Conservation (phyloP, 2,329 filamentous ascomycete species). For the Alternaria gansuensis region DNA sequence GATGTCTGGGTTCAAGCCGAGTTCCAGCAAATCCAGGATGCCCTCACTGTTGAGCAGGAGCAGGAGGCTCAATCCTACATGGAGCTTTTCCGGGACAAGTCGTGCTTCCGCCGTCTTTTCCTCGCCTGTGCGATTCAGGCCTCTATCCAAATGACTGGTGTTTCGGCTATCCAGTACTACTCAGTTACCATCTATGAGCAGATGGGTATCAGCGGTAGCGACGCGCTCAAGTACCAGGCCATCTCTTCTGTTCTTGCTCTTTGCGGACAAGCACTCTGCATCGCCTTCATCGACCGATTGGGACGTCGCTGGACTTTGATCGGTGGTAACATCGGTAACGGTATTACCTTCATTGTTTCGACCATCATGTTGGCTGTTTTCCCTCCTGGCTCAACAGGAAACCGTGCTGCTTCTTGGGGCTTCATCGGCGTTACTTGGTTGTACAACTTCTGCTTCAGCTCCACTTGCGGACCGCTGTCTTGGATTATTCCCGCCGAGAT, state of each 20-base stretch:
- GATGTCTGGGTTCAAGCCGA: conserved; percentile 78
- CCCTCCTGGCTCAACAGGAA: conserved; percentile 65
- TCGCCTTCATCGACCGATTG: conserved; percentile 72
- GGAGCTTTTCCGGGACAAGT: conserved; percentile 72
- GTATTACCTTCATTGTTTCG: conserved; percentile 76
- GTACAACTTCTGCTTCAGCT: conserved; percentile 80
- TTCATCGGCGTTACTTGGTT: conserved; percentile 82
- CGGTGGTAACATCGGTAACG: conserved; percentile 73
- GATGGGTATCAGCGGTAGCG: conserved; percentile 71
- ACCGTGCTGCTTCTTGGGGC: conserved; percentile 69
- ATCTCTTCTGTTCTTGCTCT: conserved; percentile 77
- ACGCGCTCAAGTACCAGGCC: conserved; percentile 77
- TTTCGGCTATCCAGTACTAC: conserved; percentile 73
- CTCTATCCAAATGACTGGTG: conserved; percentile 77
- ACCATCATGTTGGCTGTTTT: conserved; percentile 66
- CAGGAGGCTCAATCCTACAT: conserved; percentile 73
- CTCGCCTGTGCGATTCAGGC: conserved; percentile 75
- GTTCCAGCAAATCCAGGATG: conserved; percentile 74
- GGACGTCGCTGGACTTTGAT: conserved; percentile 79
- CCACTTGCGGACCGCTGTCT: conserved; percentile 73
- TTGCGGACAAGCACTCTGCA: conserved; percentile 72
- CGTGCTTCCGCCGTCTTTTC: conserved; percentile 75
- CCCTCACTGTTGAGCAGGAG: conserved; percentile 72
- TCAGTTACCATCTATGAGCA: conserved; percentile 71
- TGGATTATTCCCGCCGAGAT: conserved; percentile 75